phyloP scores from a whole-genome alignment of 345 rosid species.

The Salix caprea region DNA sequence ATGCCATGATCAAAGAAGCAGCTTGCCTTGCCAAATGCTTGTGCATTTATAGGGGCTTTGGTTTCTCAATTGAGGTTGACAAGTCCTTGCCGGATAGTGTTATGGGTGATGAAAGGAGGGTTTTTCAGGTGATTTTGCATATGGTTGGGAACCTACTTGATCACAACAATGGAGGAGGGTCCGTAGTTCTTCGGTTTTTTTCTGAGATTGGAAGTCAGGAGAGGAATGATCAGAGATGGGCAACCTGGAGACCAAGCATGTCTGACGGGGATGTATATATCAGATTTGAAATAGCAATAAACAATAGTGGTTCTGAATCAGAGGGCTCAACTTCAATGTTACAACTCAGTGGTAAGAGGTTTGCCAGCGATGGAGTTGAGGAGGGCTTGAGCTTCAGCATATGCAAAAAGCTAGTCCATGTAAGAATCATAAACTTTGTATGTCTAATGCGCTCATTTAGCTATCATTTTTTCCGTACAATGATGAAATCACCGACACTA shows the following conservation, averaged over 20 bases:
- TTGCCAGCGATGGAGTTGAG: slow-evolving; percentile 49
- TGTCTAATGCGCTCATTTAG: neutral
- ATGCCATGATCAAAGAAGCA: slow-evolving; percentile 61
- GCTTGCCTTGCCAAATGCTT: slow-evolving; percentile 80
- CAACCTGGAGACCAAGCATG: slow-evolving; percentile 59
- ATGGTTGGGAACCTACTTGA: slow-evolving; percentile 77
- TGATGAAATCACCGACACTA: too few relatives aligned
- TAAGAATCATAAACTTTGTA: slow-evolving; percentile 11
- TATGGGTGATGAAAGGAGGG: slow-evolving; percentile 77
- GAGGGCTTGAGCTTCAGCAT: slow-evolving; percentile 77
- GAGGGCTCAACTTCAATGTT: slow-evolving; percentile 40
- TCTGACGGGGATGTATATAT: slow-evolving; percentile 59
- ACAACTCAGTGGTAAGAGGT: slow-evolving; percentile 42
- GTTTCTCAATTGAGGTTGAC: slow-evolving; percentile 62
- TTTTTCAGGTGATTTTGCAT: slow-evolving; percentile 84
- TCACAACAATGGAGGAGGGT: slow-evolving; percentile 43
- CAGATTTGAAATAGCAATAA: slow-evolving; percentile 60
- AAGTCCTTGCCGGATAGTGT: slow-evolving; percentile 70
- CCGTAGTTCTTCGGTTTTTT: slow-evolving; percentile 41
- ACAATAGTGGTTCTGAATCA: slow-evolving; percentile 27
- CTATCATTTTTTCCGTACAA: too few relatives aligned
- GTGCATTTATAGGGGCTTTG: slow-evolving; percentile 56
- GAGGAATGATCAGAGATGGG: slow-evolving; percentile 64
- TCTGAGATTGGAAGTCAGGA: slow-evolving; percentile 64
- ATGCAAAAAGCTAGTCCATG: slow-evolving; percentile 90